Percentiles rank a stretch among this genome's conserved stretches.
Conservation (phyloP, 257 asterid genomes). For the Salvia rosmarinus region DNA sequence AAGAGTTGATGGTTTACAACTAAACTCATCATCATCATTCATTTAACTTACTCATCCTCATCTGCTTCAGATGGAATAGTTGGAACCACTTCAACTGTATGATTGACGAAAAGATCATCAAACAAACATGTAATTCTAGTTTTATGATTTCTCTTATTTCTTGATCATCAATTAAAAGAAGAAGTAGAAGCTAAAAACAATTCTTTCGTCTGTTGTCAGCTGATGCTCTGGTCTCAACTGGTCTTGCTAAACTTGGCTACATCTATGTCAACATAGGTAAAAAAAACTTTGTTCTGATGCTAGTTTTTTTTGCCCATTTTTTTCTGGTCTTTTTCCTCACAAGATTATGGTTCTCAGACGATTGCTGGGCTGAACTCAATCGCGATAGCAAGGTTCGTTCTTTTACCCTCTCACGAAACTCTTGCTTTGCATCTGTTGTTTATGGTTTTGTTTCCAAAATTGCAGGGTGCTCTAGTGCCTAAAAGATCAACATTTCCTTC, state of each 20-base stretch:
- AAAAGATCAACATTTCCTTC: slow-evolving; percentile 81
- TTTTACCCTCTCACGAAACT: not conserved
- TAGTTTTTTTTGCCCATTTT: not conserved
- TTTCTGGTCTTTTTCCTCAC: not conserved
- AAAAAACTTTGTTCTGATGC: too few species aligned
- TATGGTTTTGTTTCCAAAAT: not conserved
- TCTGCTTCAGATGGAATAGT: slow-evolving; percentile 70
- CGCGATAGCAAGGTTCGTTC: slow-evolving; percentile 58
- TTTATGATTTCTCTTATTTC: not conserved
- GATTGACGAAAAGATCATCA: slow-evolving; percentile 64
- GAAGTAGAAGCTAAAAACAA: not conserved
- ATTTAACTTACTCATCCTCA: not conserved
- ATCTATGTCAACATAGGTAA: slow-evolving; percentile 78
- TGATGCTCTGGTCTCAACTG: slow-evolving; percentile 82
- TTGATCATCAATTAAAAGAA: not conserved
- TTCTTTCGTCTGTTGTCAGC: slow-evolving; percentile 48
- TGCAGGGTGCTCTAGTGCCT: slow-evolving; percentile 72
- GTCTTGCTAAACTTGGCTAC: slow-evolving; percentile 76
- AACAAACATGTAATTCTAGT: slow-evolving; percentile 53
- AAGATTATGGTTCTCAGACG: slow-evolving; percentile 47
- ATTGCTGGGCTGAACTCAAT: slow-evolving; percentile 77
- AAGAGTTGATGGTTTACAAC: not conserved
- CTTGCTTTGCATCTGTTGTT: not conserved
- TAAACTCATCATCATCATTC: not conserved
- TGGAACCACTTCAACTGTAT: slow-evolving; percentile 78